Percentiles rank a stretch among this genome's conserved stretches.
Conservation (phyloP, 2,329 filamentous ascomycete genomes). For the Fusarium odoratissimum region DNA sequence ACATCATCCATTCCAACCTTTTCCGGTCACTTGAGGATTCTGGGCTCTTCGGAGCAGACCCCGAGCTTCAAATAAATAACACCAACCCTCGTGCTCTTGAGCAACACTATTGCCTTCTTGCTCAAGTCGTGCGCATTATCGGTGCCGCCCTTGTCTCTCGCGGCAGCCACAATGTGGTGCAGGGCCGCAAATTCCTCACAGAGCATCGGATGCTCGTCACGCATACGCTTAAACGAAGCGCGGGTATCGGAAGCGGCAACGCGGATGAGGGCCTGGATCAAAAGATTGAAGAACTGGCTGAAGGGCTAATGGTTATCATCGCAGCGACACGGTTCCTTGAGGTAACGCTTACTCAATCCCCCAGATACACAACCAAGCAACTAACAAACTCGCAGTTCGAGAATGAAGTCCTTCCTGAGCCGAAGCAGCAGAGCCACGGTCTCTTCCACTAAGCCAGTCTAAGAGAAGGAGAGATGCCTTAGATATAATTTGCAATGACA, state of each 20-base stretch:
- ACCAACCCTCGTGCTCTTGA: conserved; percentile 77
- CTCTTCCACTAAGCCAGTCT: conserved; percentile 54
- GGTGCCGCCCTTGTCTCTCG: conserved; percentile 83
- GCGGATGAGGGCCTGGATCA: conserved; percentile 61
- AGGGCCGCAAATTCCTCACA: conserved; percentile 82
- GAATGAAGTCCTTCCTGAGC: conserved; percentile 51
- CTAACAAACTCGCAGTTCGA: conserved; percentile 54
- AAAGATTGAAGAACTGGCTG: conserved; percentile 80
- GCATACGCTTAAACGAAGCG: conserved; percentile 89
- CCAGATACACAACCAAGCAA: background rate
- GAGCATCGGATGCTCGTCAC: conserved; percentile 88
- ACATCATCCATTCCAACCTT: conserved; percentile 89
- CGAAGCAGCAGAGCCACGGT: conserved; percentile 48
- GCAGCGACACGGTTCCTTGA: conserved; percentile 86
- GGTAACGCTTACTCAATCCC: conserved; percentile 62
- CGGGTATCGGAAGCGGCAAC: conserved; percentile 72
- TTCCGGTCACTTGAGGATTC: conserved; percentile 85
- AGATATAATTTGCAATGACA: conserved; percentile 1
- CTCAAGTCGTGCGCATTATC: conserved; percentile 83
- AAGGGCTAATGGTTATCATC: conserved; percentile 86
- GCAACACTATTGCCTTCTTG: conserved; percentile 86
- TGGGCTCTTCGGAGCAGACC: conserved; percentile 88
- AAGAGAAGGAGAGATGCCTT: background rate
- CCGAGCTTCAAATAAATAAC: conserved; percentile 86
- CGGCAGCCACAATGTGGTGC: conserved; percentile 83